A percentile compares a stretch with the other conserved stretches of the same genome.
phyloP scores from a whole-genome alignment of 495 filamentous ascomycete genomes.

The Geopyxis carbonaria region DNA sequence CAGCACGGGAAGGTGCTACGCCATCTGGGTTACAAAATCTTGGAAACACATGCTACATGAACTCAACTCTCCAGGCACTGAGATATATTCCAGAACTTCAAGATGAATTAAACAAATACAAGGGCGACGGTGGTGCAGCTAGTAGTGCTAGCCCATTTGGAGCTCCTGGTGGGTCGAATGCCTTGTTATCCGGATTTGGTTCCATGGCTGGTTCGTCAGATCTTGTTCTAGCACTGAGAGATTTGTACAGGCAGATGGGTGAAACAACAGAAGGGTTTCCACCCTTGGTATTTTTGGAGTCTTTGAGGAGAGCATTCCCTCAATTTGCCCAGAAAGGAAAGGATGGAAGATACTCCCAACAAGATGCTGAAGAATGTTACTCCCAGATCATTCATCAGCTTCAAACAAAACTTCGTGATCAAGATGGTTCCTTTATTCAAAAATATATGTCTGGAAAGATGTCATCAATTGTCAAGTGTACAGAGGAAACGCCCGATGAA shows the following conservation, averaged over 20 bases:
- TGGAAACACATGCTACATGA: conserved; percentile 96
- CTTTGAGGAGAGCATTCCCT: conserved; percentile 66
- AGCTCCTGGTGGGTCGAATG: conserved; percentile 23
- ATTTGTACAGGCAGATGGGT: conserved; percentile 85
- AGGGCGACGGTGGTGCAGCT: conserved; percentile 20
- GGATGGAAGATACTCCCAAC: conserved; percentile 71
- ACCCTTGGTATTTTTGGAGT: conserved; percentile 68
- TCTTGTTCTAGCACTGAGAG: conserved; percentile 61
- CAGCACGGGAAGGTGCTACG: conserved; percentile 60
- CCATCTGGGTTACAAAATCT: conserved; percentile 84
- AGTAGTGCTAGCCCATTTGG: conserved; percentile 14
- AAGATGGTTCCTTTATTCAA: conserved; percentile 60
- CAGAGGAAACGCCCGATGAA: conserved; percentile 62
- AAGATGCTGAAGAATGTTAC: conserved; percentile 97
- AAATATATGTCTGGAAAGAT: conserved; percentile 77
- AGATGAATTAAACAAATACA: conserved; percentile 55
- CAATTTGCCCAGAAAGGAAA: conserved; percentile 81
- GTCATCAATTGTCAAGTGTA: conserved; percentile 57
- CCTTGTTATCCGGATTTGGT: conserved; percentile 35
- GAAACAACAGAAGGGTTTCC: conserved; percentile 78
- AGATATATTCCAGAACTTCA: conserved; percentile 83
- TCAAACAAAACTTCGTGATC: conserved; percentile 52
- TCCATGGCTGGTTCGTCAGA: conserved; percentile 47
- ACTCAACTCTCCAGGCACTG: conserved; percentile 83
- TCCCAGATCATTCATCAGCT: conserved; percentile 86